Evolutionary conservation across 169 alveolate species (phyloP), one percentile per base, ranked within the genome.

Genomic region (Plasmodium yoelii): DNA sequence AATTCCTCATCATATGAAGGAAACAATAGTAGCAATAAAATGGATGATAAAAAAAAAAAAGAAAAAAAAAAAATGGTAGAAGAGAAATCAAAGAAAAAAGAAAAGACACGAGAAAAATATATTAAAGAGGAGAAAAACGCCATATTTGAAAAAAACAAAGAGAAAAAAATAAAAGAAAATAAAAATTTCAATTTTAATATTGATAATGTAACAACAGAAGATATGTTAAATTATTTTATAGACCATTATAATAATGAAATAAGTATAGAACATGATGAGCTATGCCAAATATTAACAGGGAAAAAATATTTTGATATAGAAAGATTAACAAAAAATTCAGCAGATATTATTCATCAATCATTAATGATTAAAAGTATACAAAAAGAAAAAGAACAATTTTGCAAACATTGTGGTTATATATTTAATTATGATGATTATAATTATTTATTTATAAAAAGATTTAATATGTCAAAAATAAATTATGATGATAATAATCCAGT

Each of bases 281-380:
- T 86, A 15, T 86, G 91, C 49, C 82, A 86, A 86, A 39, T 86
- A 53, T 28, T 86, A 64, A 86, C 91, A n/a, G 91, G 91, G 10
- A 86, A 71, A 39, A 86, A 70, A 70, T 70, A 46, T 60, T 57
- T 28, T 46, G 91, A 86, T 64, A 68, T 86, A 6, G 91, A 70
- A 49, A 51, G 87, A 57, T 61, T 86, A 55, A 69, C 75, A 6
- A 71, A 86, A 57, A 86, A 86, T 72, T 86, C 87, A 24, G 46
- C 70, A 44, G 80, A 70, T 10, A 86, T 60, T 44, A 70, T 68
- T 19, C 87, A 68, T 46, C 44, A 70, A 12, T 57, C 65, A 44
- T 13, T 71, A 15, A 86, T 69, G 75, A 56, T 18, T 42, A 53
- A 63, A 46, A 70, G 71, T 86, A 69, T 86, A 15, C 91, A 86